A percentile compares a stretch with the other conserved stretches of the same genome.
Conservation (phyloP, 352 stramenopile genomes). For the Globisporangium cederbergense region DNA sequence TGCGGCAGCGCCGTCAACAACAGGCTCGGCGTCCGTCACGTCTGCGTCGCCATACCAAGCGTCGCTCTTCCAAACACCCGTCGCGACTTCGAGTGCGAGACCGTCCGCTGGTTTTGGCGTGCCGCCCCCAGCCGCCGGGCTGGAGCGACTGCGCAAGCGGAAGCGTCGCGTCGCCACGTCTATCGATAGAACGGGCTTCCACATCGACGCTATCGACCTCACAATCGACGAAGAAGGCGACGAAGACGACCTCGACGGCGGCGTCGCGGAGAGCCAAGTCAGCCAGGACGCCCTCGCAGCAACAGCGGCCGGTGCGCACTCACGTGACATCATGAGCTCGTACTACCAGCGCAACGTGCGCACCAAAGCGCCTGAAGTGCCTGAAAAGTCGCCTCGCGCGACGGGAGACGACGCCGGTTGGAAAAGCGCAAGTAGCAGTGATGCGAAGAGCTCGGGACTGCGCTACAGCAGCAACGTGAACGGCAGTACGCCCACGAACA, state of each 20-base stretch:
- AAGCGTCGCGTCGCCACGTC: conserved; percentile 35
- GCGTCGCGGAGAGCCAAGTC: conserved; percentile 4
- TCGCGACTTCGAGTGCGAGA: conserved; percentile 4
- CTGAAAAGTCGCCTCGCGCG: conserved; percentile 12
- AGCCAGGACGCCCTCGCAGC: not conserved
- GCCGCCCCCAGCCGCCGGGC: conserved; percentile 4
- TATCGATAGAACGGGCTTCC: conserved; percentile 23
- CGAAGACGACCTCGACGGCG: conserved; percentile 4
- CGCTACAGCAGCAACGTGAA: conserved; percentile 20
- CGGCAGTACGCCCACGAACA: conserved; percentile 15
- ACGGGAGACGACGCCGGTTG: conserved; percentile 8
- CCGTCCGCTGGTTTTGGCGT: conserved; percentile 2
- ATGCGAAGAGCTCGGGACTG: conserved; percentile 14
- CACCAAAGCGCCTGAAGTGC: conserved; percentile 10
- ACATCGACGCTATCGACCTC: conserved; percentile 20
- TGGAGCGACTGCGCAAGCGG: conserved; percentile 31
- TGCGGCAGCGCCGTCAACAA: not conserved
- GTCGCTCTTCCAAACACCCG: conserved; percentile 18
- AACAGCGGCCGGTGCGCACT: not conserved
- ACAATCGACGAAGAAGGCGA: conserved; percentile 20
- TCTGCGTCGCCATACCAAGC: conserved; percentile 9
- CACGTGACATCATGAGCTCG: conserved; percentile 9
- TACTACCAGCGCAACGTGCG: conserved; percentile 12
- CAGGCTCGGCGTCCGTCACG: not conserved
- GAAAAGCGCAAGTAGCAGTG: conserved; percentile 17